These are phyloP conservation scores for Dictyostelium capitatum DNA, from an alignment of 78 protist species.

Conservation along the genomic window DNA sequence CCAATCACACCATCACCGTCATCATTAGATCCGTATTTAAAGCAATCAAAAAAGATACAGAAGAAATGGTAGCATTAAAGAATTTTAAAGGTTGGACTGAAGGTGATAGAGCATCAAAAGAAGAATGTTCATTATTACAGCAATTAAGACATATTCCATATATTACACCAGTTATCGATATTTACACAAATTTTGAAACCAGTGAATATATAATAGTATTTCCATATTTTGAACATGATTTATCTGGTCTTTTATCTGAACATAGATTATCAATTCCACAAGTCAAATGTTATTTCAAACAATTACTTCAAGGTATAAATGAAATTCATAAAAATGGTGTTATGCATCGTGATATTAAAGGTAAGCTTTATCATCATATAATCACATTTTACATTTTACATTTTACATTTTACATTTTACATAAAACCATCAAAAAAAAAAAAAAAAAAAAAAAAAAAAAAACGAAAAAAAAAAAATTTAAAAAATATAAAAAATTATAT, in stretches of 20 bases:
- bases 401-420: too few relatives aligned
- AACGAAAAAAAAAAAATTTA: too few relatives aligned
- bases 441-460: too few relatives aligned
- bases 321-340: conserved; percentile 75
- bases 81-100: conserved; percentile 65
- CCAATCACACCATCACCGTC: too few relatives aligned
- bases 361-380: background rate
- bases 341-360: conserved; percentile 85
- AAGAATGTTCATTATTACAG: conserved; percentile 45
- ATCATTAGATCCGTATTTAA: conserved; percentile 60
- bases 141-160: conserved; percentile 72
- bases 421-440: too few relatives aligned
- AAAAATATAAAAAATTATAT: too few relatives aligned
- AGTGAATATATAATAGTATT: conserved; percentile 55
- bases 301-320: conserved; percentile 57
- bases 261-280: conserved; percentile 68
- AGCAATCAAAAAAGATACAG: conserved; percentile 66
- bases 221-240: conserved; percentile 78
- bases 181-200: conserved; percentile 38
- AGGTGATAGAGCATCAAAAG: conserved; percentile 60
- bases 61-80: conserved; percentile 66
- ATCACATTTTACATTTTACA: too few relatives aligned
- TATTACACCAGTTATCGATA: conserved; percentile 62
- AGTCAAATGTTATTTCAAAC: conserved; percentile 70
- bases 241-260: conserved; percentile 68